phyloP scores from a whole-genome alignment of 805 yeast species.

The Sugiyamaella smithiae region DNA sequence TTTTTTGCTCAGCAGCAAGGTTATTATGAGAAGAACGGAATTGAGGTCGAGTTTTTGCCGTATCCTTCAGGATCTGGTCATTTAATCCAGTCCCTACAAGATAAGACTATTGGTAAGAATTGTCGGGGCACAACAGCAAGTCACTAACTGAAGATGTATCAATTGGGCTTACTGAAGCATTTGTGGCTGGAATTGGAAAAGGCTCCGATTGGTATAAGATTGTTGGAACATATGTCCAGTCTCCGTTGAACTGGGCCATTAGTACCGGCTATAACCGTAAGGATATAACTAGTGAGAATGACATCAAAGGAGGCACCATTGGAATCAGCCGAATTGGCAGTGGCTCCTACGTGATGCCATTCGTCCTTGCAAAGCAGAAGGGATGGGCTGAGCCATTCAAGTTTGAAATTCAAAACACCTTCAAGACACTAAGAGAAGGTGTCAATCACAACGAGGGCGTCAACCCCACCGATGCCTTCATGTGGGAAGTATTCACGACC shows the following conservation, averaged over 20 bases:
- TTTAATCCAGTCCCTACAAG: constrained; percentile 67
- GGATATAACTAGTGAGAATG: constrained; percentile 50
- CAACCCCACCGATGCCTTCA: constrained; percentile 69
- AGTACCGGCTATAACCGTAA: constrained; percentile 66
- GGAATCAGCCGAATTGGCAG: constrained; percentile 85
- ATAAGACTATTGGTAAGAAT: constrained; percentile 49
- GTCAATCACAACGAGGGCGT: constrained; percentile 56
- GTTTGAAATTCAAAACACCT: constrained; percentile 61
- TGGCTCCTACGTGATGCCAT: constrained; percentile 90
- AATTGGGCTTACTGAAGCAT: constrained; percentile 88
- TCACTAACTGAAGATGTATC: constrained; percentile 51
- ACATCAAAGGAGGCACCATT: constrained; percentile 59
- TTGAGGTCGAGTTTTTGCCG: constrained; percentile 59
- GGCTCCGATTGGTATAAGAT: constrained; percentile 64
- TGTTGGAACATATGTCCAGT: constrained; percentile 77
- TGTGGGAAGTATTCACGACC: constrained; percentile 95
- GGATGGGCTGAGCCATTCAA: constrained; percentile 44
- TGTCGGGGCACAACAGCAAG: neutral
- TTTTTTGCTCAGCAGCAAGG: constrained; percentile 65
- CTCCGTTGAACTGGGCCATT: constrained; percentile 83
- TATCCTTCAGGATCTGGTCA: constrained; percentile 89
- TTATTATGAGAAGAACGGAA: constrained; percentile 46
- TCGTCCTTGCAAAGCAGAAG: constrained; percentile 66
- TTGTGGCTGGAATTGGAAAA: constrained; percentile 75
- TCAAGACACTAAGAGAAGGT: constrained; percentile 72